These are phyloP conservation scores for Fusarium proliferatum DNA, from an alignment of 2,329 filamentous ascomycete genomes.

Conservation along the genomic window DNA sequence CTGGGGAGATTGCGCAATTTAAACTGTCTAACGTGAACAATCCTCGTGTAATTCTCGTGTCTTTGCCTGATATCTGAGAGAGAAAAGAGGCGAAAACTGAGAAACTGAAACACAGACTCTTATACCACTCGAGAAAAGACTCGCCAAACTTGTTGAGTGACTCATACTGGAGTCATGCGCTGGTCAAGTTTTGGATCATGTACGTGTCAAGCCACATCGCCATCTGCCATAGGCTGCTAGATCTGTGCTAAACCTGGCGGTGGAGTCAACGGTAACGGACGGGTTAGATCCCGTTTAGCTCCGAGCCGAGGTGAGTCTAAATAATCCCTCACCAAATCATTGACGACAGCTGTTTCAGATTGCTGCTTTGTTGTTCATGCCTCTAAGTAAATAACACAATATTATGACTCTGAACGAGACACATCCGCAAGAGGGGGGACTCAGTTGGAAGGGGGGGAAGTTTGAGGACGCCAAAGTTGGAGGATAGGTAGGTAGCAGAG, in stretches of 20 bases:
- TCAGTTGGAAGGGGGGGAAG: neutral
- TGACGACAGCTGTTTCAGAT: neutral
- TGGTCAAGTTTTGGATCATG: slow-evolving; percentile 17
- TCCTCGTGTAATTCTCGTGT: neutral
- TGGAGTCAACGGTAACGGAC: slow-evolving; percentile 1
- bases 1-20: slow-evolving; percentile 29
- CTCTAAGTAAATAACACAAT: neutral
- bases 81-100: neutral
- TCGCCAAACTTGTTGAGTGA: slow-evolving; percentile 6
- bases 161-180: slow-evolving; percentile 22
- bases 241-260: neutral
- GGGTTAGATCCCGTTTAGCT: neutral
- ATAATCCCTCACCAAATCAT: slow-evolving; percentile 5
- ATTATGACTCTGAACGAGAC: neutral
- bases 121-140: slow-evolving; percentile 1
- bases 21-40: slow-evolving; percentile 14
- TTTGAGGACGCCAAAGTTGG: too few species aligned
- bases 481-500: neutral
- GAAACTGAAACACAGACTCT: neutral
- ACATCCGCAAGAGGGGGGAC: neutral
- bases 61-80: slow-evolving; percentile 6
- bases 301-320: slow-evolving; percentile 2
- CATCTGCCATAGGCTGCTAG: slow-evolving; percentile 21
- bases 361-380: neutral
- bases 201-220: slow-evolving; percentile 22